Evolutionary conservation across 371 early-diverging fungal genomes (phyloP), one percentile per base, ranked within the genome.

Genomic region (Syncephalastrum monosporum): DNA sequence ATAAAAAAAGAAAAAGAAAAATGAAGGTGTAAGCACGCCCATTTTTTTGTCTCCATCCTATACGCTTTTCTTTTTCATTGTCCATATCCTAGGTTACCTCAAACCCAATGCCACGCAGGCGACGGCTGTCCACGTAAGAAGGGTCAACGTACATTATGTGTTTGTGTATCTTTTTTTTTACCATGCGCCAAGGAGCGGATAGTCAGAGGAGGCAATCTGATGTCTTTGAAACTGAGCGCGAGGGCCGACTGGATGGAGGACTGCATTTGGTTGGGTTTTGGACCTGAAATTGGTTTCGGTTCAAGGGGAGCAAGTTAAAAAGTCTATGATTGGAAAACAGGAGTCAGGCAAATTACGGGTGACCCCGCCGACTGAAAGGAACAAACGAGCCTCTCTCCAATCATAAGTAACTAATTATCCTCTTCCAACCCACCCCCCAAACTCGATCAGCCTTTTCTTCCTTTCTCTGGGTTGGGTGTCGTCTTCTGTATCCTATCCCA

Each of bases 201-300:
- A 19, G 50, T 57, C n/a, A 50, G 23, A 42, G 57, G 44, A 16
- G 57, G 44, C 42, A 57, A 23, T 42, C 49, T 55, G 17, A 55
- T 54, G 17, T 52, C 50, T 60, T 53, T 60, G 44, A 60, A 60
- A 55, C 55, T 55, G 21, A 38, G 44, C 60, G 50, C 55, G 44
- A 60, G 60, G 29, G 27, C 33, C 24, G 19, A 38, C 43, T 52
- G 41, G 48, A 57, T 57, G 44, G 19, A 43, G 41, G 44, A n/a
- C 47, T 47, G 47, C 47, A 19, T 47, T 14, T 47, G 47, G 47
- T 17, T 50, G 50, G 44, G 21, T 23, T 48, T 52, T 43, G 15
- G 48, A 48, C 21, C 21, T 24, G 27, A 48, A 48, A 16, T 48
- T 48, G 27, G 15, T 17, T 52, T 41, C 38, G 47, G 50, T 59